phyloP scores from a whole-genome alignment of 371 early-diverging fungal species.

The Rhizopus microsporus region DNA sequence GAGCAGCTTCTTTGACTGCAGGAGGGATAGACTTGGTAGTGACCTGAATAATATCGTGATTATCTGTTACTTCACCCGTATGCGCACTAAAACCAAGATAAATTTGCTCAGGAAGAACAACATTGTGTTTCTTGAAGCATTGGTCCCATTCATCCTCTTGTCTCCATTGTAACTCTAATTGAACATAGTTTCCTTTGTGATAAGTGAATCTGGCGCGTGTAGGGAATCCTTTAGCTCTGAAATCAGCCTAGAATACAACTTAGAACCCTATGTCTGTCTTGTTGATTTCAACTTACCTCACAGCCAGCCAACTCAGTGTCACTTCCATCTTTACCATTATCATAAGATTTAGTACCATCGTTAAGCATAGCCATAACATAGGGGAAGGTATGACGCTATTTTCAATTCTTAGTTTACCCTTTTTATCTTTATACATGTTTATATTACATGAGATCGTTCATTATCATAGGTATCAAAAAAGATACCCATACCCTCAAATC shows the following conservation, averaged over 20 bases:
- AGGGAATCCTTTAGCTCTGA: conserved; percentile 66
- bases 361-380: conserved; percentile 92
- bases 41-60: conserved; percentile 80
- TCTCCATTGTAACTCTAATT: conserved; percentile 64
- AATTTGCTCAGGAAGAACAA: conserved; percentile 70
- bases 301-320: conserved; percentile 68
- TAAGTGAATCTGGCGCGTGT: conserved; percentile 82
- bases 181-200: conserved; percentile 65
- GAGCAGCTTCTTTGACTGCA: conserved; percentile 31
- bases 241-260: conserved; percentile 54
- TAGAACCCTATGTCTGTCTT: not conserved
- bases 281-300: conserved; percentile 43
- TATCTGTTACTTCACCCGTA: conserved; percentile 89
- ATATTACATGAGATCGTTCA: conserved; percentile 68
- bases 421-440: not conserved
- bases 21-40: conserved; percentile 49
- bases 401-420: no score
- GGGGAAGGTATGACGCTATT: conserved; percentile 54
- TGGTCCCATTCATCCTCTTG: conserved; percentile 73
- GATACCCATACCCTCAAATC: conserved; percentile 90
- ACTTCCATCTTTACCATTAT: conserved; percentile 82
- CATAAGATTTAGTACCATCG: conserved; percentile 85
- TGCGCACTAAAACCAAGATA: conserved; percentile 91
- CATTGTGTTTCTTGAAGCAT: conserved; percentile 77
- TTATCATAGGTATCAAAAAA: conserved; percentile 98